Evolutionary conservation across 257 asterid genomes (phyloP).

Genomic region (Nicotiana benthamiana): DNA sequence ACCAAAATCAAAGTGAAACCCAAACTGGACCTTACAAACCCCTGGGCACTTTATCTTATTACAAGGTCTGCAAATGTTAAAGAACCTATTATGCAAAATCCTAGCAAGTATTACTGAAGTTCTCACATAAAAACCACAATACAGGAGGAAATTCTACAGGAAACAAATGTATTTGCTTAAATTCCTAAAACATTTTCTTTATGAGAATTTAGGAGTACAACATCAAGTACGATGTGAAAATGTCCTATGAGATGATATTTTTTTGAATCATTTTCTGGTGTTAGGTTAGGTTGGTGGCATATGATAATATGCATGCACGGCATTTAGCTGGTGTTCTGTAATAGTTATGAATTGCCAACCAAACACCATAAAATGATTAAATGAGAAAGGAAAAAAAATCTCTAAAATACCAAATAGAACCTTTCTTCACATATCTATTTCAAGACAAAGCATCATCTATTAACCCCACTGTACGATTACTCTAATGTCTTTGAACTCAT

Average conservation of each 20-base stretch:
- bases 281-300: not conserved
- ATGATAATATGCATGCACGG: not conserved
- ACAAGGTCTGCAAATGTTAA: not conserved
- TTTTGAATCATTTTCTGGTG: not conserved
- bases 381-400: not conserved
- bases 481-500: not conserved
- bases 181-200: not conserved
- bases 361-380: not conserved
- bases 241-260: not conserved
- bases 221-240: not conserved
- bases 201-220: not conserved
- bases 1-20: not conserved
- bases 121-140: not conserved
- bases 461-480: not conserved
- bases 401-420: not conserved
- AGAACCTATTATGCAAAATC: not conserved
- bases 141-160: not conserved
- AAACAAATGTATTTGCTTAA: not conserved
- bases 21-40: not conserved
- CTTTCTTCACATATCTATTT: not conserved
- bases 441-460: not conserved
- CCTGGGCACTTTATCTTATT: not conserved
- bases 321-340: too few species aligned
- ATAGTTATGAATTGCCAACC: too few species aligned
- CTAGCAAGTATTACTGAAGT: not conserved